Evolutionary conservation across 2,329 filamentous ascomycete genomes (phyloP).

Genomic region (Podosphaera leucotricha): DNA sequence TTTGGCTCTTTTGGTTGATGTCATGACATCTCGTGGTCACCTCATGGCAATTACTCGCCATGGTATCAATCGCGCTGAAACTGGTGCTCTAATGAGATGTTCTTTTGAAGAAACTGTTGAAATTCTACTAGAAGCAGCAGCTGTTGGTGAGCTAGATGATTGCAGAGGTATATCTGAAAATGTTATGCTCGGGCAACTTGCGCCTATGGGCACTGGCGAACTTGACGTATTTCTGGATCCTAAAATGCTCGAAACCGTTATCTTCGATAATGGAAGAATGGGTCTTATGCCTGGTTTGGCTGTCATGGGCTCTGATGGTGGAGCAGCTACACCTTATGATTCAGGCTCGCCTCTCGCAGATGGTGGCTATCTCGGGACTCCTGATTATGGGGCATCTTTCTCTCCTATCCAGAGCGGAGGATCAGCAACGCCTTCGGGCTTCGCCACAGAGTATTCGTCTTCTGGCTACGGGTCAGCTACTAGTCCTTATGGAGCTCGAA

Average conservation of each 20-base stretch:
- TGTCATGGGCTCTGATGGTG: conserved; percentile 52
- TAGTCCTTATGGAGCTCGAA: conserved; percentile 36
- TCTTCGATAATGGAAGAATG: conserved; percentile 74
- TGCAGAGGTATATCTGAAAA: conserved; percentile 97
- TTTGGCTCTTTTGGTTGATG: conserved; percentile 80
- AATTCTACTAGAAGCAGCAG: conserved; percentile 86
- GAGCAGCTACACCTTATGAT: conserved; percentile 87
- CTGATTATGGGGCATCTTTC: conserved; percentile 36
- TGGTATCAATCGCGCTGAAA: conserved; percentile 95
- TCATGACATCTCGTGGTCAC: conserved; percentile 88
- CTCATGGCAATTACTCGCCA: conserved; percentile 94
- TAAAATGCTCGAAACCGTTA: conserved; percentile 85
- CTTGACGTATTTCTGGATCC: conserved; percentile 87
- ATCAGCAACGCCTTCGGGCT: conserved; percentile 46
- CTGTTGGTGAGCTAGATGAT: conserved; percentile 85
- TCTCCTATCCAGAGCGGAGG: conserved; percentile 56
- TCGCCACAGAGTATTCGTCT: conserved; percentile 33
- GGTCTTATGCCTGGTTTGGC: conserved; percentile 61
- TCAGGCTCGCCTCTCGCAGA: conserved; percentile 59
- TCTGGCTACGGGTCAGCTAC: conserved; percentile 24
- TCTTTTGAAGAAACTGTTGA: conserved; percentile 99
- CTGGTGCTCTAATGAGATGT: conserved; percentile 95
- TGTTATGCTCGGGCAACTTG: conserved; percentile 91
- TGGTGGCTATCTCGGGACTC: conserved; percentile 41
- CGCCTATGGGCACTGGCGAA: conserved; percentile 89